These are phyloP conservation scores for Gracilaria caudata DNA, from an alignment of 23 red algal genomes.

Conservation along the genomic window DNA sequence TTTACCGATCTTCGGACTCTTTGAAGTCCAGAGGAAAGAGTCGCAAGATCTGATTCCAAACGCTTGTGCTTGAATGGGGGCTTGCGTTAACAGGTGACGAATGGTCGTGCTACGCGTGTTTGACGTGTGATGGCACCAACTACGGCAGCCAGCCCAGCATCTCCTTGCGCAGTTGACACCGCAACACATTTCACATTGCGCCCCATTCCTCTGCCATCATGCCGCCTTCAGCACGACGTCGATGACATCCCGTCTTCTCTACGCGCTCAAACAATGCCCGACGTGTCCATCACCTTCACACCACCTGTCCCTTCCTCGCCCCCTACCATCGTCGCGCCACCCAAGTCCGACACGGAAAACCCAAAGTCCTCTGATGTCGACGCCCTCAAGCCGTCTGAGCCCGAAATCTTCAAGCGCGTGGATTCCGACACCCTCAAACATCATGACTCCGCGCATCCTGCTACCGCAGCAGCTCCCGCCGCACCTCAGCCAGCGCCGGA, in stretches of 20 bases:
- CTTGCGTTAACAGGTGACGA: too few species aligned
- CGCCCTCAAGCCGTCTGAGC: neutral
- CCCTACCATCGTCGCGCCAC: neutral
- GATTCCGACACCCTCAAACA: slow-evolving; percentile 2
- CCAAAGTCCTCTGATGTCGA: neutral
- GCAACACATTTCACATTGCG: too few species aligned
- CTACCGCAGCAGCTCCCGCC: neutral
- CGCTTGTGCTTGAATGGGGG: too few species aligned
- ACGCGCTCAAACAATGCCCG: neutral
- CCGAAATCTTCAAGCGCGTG: neutral
- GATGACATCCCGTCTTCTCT: slow-evolving; percentile 16
- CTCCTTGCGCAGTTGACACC: too few species aligned
- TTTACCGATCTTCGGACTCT: too few species aligned
- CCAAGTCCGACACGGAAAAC: neutral
- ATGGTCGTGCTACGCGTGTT: too few species aligned
- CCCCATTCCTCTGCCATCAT: too few species aligned
- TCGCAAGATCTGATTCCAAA: too few species aligned
- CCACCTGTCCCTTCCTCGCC: neutral
- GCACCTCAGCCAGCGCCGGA: neutral
- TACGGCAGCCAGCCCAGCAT: too few species aligned
- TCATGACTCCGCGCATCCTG: neutral
- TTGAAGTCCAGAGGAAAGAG: too few species aligned
- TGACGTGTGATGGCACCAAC: too few species aligned
- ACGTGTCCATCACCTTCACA: neutral
- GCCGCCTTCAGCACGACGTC: neutral